Evolutionary conservation across 495 filamentous ascomycete species (phyloP), one percentile per base, ranked within the genome.

Genomic region (Coniosporium apollinis): DNA sequence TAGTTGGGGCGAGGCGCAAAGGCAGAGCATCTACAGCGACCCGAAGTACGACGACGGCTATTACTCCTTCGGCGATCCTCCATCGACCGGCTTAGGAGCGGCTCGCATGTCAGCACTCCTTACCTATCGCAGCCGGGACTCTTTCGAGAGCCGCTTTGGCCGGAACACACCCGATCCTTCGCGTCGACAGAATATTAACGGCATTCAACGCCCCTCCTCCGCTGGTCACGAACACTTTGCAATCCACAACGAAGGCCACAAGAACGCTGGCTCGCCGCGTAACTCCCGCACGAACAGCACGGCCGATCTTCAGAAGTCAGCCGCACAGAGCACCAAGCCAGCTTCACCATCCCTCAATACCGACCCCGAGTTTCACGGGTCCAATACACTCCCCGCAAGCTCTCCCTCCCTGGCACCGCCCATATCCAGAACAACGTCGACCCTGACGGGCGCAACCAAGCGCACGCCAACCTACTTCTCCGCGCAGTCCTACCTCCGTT

Each of bases 21-120:
- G 89, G 34, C 89, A 97, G 57, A 91, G 83, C 64, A 97, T 97
- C 52, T 97, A 94, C 58, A 83, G 82, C 41, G 89, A 97, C 49
- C 89, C 89, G 15, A 94, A 94, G 59, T 97, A 97, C 54, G 82
- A 93, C 34, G 83, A 96, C 54, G 89, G 89, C 5, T 97, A 94
- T 56, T 97, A 94, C 52, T 49, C 72, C 3, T 44, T 45, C 39
- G 44, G 34, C 20, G 79, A 93, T 39, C 84, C 87, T 17, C 89
- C 89, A 6, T 54, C 72, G 9, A 72, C 84, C 5, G 89, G 89
- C 11, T 70, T 97, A 14, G 84, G 89, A 14, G 89, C 89, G 5
- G 89, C 89, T 20, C 83, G 89, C 47, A 97, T 97, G 89, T 78
- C 86, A 19, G 89, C 89, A 6, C 69, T 97, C 11, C 64, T 97